Evolutionary conservation across 202 grass and related monocot genomes (phyloP), one percentile per base, ranked within the genome.

Genomic region (Panicum virgatum): DNA sequence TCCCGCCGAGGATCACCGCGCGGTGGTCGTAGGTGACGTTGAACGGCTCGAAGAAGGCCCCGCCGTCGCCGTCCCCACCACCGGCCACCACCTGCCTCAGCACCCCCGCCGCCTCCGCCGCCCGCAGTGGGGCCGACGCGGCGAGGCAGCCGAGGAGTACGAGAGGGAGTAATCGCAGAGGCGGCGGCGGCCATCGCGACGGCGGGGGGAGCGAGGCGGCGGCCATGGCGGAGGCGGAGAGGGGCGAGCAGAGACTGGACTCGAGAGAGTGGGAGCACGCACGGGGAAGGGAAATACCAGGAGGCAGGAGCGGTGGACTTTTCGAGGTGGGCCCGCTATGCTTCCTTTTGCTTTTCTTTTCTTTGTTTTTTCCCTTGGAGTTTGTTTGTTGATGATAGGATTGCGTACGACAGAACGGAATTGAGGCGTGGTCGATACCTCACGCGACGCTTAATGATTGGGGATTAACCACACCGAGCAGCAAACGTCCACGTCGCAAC

Each of bases 11-110:
- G 72, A 78, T 61, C 66, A 98, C 73, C 20, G 95, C 95, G 13
- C 95, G 86, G 81, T 94, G 92, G 70, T 98, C 95, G 83, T 98
- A 98, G 79, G 84, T 94, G 66, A 98, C 95, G 70, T 94, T 98
- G 90, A 98, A 98, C 12, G 92, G 92, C 80, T 98, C 88, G 86
- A 94, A 94, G 82, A 86, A 94, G n/a, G 15, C 58, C 23, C 78
- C 78, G 15, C 45, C 44, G 23, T 25, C 9, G 44, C 3, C 43
- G 34, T 51, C 22, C 3, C 54, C 73, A 39, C 66, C 62, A 9
- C 53, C 63, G 7, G 0, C 25, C 4, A 76, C 88, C 46, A 83
- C 80, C 80, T 70, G 68, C 59, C 56, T 80, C 80, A 91, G 75
- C 76, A 26, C 15, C 56, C 53, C 52, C 26, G 16, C 27, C 66